Conservation (phyloP, 495 filamentous ascomycete genomes). For the Durotheca rogersii region DNA sequence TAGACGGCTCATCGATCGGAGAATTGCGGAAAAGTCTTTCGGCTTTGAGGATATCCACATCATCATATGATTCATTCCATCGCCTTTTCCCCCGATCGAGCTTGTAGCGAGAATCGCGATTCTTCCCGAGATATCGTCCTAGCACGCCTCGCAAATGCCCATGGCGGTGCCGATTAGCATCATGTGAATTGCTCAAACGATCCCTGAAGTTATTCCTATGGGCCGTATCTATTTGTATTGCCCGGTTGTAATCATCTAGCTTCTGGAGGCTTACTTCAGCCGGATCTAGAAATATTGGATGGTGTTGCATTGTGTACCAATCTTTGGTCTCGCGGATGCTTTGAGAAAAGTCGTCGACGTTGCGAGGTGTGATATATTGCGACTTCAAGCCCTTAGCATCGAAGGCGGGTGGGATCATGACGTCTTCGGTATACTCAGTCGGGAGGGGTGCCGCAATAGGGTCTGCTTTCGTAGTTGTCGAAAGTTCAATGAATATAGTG, state of each 20-base stretch:
- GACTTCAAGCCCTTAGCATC: conserved; percentile 48
- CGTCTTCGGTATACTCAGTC: conserved; percentile 41
- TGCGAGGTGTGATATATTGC: conserved; percentile 47
- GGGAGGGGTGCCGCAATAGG: conserved; percentile 47
- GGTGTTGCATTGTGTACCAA: conserved; percentile 48
- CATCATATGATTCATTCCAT: conserved; percentile 16
- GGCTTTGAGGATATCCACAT: neutral
- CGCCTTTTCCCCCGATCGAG: conserved; percentile 23
- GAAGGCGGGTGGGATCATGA: conserved; percentile 49
- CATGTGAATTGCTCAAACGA: conserved; percentile 12
- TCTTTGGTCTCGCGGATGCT: conserved; percentile 43
- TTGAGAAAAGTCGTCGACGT: conserved; percentile 44
- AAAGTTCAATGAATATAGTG: conserved; percentile 40
- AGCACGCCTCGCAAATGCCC: conserved; percentile 9
- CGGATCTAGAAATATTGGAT: conserved; percentile 47
- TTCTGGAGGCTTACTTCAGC: conserved; percentile 22
- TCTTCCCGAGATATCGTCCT: conserved; percentile 20
- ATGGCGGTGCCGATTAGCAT: conserved; percentile 7
- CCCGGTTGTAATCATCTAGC: conserved; percentile 26
- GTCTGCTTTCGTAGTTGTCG: conserved; percentile 38
- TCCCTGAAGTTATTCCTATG: conserved; percentile 12
- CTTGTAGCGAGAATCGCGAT: conserved; percentile 15
- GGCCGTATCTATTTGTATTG: conserved; percentile 10
- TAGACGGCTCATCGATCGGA: conserved; percentile 11
- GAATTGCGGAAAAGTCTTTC: conserved; percentile 14